phyloP scores from a whole-genome alignment of 2,329 filamentous ascomycete genomes.

The Sporothrix pallida region DNA sequence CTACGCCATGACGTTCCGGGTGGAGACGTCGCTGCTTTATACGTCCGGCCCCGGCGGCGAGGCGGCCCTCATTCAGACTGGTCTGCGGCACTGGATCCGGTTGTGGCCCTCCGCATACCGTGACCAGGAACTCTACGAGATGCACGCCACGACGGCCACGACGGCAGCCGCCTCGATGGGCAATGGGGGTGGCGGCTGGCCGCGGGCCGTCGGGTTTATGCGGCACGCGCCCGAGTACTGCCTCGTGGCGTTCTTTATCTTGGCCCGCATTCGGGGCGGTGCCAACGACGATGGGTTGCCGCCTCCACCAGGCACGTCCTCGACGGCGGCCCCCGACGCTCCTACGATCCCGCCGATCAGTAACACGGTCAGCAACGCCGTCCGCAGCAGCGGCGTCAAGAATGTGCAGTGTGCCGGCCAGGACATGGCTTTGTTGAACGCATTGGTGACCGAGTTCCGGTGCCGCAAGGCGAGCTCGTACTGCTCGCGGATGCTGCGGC shows the following conservation, averaged over 20 bases:
- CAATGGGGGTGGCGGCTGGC: neutral
- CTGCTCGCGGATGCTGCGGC: constrained; percentile 25
- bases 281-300: constrained; percentile 20
- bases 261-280: constrained; percentile 13
- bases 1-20: constrained; percentile 25
- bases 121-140: constrained; percentile 25
- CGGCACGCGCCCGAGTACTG: constrained; percentile 28
- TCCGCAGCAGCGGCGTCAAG: constrained; percentile 15
- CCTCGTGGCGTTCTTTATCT: constrained; percentile 21
- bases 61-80: constrained; percentile 25
- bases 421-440: constrained; percentile 25
- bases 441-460: constrained; percentile 24
- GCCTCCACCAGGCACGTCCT: neutral
- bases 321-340: neutral
- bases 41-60: constrained; percentile 20
- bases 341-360: neutral
- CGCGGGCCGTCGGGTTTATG: constrained; percentile 18
- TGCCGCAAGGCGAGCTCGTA: constrained; percentile 26
- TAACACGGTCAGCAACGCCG: constrained; percentile 22
- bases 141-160: constrained; percentile 18
- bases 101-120: constrained; percentile 26
- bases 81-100: constrained; percentile 18
- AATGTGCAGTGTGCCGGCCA: neutral
- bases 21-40: constrained; percentile 27
- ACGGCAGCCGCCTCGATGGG: neutral